phyloP scores from a whole-genome alignment of 2,329 filamentous ascomycete genomes.

The Aspergillus versicolor region DNA sequence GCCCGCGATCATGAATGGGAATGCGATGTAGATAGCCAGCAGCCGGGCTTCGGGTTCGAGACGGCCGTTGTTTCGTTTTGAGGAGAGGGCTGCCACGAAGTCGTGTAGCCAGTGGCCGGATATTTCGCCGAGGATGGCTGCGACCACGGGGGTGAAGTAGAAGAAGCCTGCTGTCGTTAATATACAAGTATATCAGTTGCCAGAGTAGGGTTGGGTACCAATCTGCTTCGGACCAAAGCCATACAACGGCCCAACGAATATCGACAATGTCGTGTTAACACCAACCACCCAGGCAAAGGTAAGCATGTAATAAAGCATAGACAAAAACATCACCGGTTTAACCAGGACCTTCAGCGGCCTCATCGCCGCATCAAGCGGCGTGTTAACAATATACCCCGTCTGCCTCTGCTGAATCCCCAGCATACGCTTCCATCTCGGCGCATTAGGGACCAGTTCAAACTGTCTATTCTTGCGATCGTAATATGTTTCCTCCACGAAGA shows the following conservation, averaged over 20 bases:
- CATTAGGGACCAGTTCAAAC: conserved; percentile 22
- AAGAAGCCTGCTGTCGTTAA: conserved; percentile 42
- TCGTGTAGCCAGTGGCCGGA: conserved; percentile 60
- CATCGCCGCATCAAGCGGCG: conserved; percentile 35
- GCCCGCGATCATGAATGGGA: conserved; percentile 51
- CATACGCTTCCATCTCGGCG: conserved; percentile 34
- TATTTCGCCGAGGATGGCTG: conserved; percentile 54
- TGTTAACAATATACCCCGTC: conserved; percentile 28
- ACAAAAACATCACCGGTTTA: conserved; percentile 40
- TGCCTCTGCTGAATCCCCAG: conserved; percentile 36
- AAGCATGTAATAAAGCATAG: conserved; percentile 39
- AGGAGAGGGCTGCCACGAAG: conserved; percentile 46
- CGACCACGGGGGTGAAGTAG: conserved; percentile 60
- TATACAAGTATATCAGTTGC: too few species aligned
- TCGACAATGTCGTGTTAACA: conserved; percentile 57
- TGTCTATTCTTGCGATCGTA: conserved; percentile 32
- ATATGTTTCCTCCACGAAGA: conserved; percentile 40
- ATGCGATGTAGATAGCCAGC: conserved; percentile 47
- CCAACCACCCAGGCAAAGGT: conserved; percentile 47
- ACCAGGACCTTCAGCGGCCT: conserved; percentile 37
- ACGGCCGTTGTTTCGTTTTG: conserved; percentile 48
- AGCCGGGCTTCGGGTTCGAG: conserved; percentile 60
- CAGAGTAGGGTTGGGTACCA: conserved; percentile 38
- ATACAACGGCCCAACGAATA: conserved; percentile 53
- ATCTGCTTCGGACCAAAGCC: conserved; percentile 52